phyloP scores from a whole-genome alignment of 2,329 filamentous ascomycete species.

The Ceratocystis cubensis region DNA sequence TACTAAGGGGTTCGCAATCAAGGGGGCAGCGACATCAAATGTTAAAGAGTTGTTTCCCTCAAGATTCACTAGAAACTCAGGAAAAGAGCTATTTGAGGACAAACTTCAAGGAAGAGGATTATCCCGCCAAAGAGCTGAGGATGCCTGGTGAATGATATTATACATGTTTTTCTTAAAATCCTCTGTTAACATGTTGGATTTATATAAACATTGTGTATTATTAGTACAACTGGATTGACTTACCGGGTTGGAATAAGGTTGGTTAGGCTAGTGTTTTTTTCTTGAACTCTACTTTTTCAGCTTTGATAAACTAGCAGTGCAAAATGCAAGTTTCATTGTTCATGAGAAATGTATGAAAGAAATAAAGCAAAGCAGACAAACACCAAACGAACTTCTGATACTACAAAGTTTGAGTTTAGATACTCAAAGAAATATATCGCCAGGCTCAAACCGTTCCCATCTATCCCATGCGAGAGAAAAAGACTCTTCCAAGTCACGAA shows the following conservation, averaged over 20 bases:
- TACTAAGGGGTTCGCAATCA: slow-evolving; percentile 17
- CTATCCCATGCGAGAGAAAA: slow-evolving; percentile 79
- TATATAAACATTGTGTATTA: background rate
- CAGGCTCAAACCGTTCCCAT: slow-evolving; percentile 78
- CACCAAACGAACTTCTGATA: slow-evolving; percentile 5
- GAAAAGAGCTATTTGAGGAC: slow-evolving; percentile 58
- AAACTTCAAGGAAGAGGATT: slow-evolving; percentile 45
- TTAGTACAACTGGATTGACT: too few species aligned
- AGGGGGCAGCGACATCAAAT: slow-evolving; percentile 10
- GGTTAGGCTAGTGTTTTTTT: too few species aligned
- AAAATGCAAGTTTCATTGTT: background rate
- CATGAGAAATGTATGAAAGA: background rate
- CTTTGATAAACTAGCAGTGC: too few species aligned
- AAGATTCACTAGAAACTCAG: slow-evolving; percentile 35
- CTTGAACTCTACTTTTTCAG: too few species aligned
- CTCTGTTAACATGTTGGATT: background rate
- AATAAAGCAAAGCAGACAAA: background rate
- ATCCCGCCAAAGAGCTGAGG: slow-evolving; percentile 55
- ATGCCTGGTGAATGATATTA: slow-evolving; percentile 37
- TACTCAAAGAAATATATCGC: slow-evolving; percentile 69
- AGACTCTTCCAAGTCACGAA: slow-evolving; percentile 72
- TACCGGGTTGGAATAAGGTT: too few species aligned
- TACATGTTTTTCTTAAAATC: slow-evolving; percentile 35
- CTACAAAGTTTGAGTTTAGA: background rate
- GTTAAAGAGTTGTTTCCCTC: slow-evolving; percentile 21